Conservation (phyloP, 106 monocot species). For the Dactylorhiza incarnata region DNA sequence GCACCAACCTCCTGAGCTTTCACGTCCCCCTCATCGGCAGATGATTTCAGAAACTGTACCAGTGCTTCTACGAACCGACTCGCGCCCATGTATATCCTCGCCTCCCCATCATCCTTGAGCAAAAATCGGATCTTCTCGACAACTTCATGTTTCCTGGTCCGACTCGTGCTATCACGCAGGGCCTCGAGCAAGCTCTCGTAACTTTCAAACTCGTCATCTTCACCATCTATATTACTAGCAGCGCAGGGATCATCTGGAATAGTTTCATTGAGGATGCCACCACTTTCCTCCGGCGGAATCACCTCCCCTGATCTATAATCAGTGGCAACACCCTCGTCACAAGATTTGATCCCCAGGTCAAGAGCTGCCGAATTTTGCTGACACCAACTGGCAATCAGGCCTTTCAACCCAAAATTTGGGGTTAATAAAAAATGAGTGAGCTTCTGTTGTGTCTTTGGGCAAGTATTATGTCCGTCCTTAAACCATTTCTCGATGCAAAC, state of each 20-base stretch:
- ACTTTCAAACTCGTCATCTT: conserved; percentile 24
- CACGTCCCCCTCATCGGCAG: conserved; percentile 41
- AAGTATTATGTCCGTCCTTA: conserved; percentile 68
- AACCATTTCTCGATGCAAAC: conserved; percentile 96
- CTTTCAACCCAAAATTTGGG: conserved; percentile 85
- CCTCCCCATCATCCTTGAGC: conserved; percentile 69
- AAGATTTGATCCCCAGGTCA: conserved; percentile 29
- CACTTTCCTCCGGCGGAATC: conserved; percentile 28
- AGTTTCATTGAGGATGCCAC: neutral
- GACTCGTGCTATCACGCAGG: conserved; percentile 23
- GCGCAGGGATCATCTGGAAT: neutral
- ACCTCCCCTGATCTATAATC: conserved; percentile 31
- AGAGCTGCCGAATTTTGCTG: conserved; percentile 71
- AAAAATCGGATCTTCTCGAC: conserved; percentile 66
- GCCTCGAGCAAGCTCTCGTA: conserved; percentile 36
- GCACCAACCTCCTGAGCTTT: conserved; percentile 60
- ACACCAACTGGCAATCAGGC: conserved; percentile 88
- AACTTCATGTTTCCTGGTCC: conserved; percentile 26
- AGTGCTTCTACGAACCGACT: conserved; percentile 62
- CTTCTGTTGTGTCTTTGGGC: conserved; percentile 86
- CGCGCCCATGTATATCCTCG: conserved; percentile 65
- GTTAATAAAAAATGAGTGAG: conserved; percentile 60
- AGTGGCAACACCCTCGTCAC: conserved; percentile 24
- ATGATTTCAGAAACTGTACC: conserved; percentile 45
- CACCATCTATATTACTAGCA: neutral